phyloP scores from a whole-genome alignment of 1,284 basidiomycete species.

The Porogramme epimiltina region DNA sequence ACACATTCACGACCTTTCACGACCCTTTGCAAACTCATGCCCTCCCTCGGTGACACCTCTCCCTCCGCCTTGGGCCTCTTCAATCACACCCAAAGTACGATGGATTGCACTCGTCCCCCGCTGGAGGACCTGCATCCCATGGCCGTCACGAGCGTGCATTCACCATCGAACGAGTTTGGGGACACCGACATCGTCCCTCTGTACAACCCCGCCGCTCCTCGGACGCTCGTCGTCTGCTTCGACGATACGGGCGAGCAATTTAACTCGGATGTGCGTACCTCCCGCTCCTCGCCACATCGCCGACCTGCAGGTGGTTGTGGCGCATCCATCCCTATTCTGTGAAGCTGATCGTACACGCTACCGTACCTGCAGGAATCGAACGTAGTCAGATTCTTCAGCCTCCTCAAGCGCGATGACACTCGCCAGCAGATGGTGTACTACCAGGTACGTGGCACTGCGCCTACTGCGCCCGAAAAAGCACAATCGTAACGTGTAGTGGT shows the following conservation, averaged over 20 bases:
- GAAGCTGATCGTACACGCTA: neutral
- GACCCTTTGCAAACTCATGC: slow-evolving; percentile 14
- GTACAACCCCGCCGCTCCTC: slow-evolving; percentile 25
- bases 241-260: slow-evolving; percentile 63
- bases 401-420: slow-evolving; percentile 54
- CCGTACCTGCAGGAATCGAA: slow-evolving; percentile 68
- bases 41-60: neutral
- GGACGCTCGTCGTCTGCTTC: slow-evolving; percentile 57
- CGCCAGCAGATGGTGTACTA: slow-evolving; percentile 62
- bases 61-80: slow-evolving; percentile 1
- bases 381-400: slow-evolving; percentile 57
- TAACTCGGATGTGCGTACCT: slow-evolving; percentile 46
- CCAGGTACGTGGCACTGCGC: slow-evolving; percentile 45
- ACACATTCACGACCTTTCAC: slow-evolving; percentile 17
- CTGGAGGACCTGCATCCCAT: slow-evolving; percentile 11
- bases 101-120: slow-evolving; percentile 8
- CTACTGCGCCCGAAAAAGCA: neutral
- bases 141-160: slow-evolving; percentile 21
- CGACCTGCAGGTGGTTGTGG: neutral
- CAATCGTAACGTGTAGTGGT: slow-evolving; percentile 5
- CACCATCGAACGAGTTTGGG: slow-evolving; percentile 17
- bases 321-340: neutral
- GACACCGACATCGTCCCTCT: slow-evolving; percentile 35
- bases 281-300: neutral
- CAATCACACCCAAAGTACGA: neutral